Conservation (phyloP, 2,329 filamentous ascomycete species). For the Dactylellina sp. region DNA sequence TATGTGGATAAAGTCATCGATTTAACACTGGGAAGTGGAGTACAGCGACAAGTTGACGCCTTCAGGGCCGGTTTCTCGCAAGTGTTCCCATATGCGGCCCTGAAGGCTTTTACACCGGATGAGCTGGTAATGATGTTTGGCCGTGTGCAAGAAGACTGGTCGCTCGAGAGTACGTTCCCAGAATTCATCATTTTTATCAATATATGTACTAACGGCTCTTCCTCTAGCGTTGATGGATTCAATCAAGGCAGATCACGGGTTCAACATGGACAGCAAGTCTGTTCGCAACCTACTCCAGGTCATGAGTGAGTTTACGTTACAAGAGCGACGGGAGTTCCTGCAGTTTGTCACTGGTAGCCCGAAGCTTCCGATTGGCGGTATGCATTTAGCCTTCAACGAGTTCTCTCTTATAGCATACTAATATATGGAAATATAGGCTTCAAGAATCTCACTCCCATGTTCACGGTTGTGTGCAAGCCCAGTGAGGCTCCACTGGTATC, state of each 20-base stretch:
- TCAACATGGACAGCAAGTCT: conserved; percentile 97
- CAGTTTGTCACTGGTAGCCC: conserved; percentile 98
- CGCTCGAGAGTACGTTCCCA: conserved; percentile 84
- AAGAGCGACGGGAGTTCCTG: conserved; percentile 88
- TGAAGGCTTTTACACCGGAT: conserved; percentile 92
- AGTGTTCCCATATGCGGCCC: conserved; percentile 92
- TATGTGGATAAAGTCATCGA: conserved; percentile 93
- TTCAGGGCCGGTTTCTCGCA: conserved; percentile 93
- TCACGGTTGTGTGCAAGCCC: conserved; percentile 99
- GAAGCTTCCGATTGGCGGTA: conserved; percentile 97
- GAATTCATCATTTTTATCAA: conserved; percentile 3
- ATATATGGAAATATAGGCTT: conserved; percentile 73
- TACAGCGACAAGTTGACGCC: conserved; percentile 87
- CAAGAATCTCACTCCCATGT: conserved; percentile 96
- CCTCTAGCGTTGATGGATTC: conserved; percentile 88
- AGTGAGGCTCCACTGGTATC: conserved; percentile 92
- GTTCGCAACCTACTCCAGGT: conserved; percentile 91
- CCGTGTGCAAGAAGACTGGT: conserved; percentile 93
- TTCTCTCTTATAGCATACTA: conserved; percentile 40
- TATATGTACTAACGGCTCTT: conserved; percentile 61
- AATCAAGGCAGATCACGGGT: conserved; percentile 98
- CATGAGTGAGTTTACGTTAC: conserved; percentile 84
- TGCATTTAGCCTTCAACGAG: conserved; percentile 62
- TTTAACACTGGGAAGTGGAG: conserved; percentile 87
- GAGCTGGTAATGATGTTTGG: conserved; percentile 96